Evolutionary conservation across 2,329 filamentous ascomycete species (phyloP).

Genomic region (Verticillium dahliae): DNA sequence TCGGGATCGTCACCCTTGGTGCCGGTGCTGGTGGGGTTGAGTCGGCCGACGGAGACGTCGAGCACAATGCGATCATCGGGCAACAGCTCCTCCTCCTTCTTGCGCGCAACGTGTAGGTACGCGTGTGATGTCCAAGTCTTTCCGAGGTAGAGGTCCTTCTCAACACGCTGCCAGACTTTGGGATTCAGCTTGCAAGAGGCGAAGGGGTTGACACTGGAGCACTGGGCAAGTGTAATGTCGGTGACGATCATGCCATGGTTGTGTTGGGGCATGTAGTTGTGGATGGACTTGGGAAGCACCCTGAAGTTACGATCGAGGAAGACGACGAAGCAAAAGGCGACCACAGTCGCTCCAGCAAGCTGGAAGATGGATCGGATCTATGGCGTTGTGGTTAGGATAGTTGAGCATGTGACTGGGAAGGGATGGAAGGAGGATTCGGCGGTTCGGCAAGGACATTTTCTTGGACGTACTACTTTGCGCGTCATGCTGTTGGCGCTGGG

Average conservation of each 20-base stretch:
- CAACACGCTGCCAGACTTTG: slow-evolving; percentile 70
- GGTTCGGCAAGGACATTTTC: too few relatives aligned
- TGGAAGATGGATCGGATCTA: slow-evolving; percentile 67
- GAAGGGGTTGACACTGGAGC: slow-evolving; percentile 67
- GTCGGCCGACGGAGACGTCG: slow-evolving; percentile 67
- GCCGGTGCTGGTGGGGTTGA: slow-evolving; percentile 56
- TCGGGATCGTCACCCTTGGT: slow-evolving; percentile 49
- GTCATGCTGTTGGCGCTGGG: neutral
- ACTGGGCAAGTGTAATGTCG: slow-evolving; percentile 73
- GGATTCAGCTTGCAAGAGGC: slow-evolving; percentile 70
- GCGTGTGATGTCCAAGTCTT: slow-evolving; percentile 68
- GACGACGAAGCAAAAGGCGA: slow-evolving; percentile 67
- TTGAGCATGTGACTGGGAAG: neutral
- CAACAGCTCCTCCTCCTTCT: slow-evolving; percentile 76
- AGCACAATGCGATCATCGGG: slow-evolving; percentile 71
- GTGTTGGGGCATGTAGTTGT: slow-evolving; percentile 80
- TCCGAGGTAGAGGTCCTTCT: slow-evolving; percentile 63
- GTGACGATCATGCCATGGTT: slow-evolving; percentile 80
- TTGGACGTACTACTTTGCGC: neutral
- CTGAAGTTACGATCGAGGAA: slow-evolving; percentile 85
- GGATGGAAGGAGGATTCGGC: neutral
- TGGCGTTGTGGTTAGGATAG: neutral
- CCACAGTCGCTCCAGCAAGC: slow-evolving; percentile 57
- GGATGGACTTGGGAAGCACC: slow-evolving; percentile 77
- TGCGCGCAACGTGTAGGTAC: slow-evolving; percentile 75